These are phyloP conservation scores for Zygosaccharomyces kombuchaensis DNA, from an alignment of 805 yeast genomes.

Conservation along the genomic window DNA sequence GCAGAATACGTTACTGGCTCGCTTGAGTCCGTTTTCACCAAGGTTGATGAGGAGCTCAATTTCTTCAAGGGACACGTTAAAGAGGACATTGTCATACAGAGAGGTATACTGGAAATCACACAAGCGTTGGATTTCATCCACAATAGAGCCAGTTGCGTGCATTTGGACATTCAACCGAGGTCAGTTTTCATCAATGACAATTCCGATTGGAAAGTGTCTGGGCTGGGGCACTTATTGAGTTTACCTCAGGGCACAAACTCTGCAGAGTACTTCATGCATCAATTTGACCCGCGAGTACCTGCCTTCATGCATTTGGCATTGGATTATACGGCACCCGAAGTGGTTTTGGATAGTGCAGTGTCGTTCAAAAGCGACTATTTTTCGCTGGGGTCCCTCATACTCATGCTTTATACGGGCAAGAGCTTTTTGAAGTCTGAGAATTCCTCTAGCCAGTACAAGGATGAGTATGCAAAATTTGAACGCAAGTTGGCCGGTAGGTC, in stretches of 20 bases:
- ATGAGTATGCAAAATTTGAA: conserved; percentile 48
- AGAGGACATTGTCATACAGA: conserved; percentile 69
- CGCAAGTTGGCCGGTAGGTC: conserved; percentile 40
- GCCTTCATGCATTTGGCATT: conserved; percentile 62
- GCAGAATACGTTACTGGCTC: conserved; percentile 70
- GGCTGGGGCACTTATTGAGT: conserved; percentile 51
- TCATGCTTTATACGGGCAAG: conserved; percentile 58
- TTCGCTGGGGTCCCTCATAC: conserved; percentile 75
- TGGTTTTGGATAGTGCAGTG: conserved; percentile 60
- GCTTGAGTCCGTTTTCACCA: conserved; percentile 42
- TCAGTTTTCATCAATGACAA: conserved; percentile 72
- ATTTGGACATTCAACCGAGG: conserved; percentile 72
- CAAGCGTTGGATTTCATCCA: conserved; percentile 83
- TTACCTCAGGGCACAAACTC: conserved; percentile 48
- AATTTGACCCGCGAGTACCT: conserved; percentile 73
- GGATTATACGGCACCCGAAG: conserved; percentile 81
- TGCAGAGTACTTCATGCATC: conserved; percentile 62
- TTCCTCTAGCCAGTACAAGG: conserved; percentile 57
- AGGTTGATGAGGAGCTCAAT: conserved; percentile 28
- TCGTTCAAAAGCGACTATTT: conserved; percentile 75
- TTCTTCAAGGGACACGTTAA: conserved; percentile 42
- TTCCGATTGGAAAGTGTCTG: conserved; percentile 92
- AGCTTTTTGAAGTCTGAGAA: conserved; percentile 48
- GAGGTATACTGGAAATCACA: conserved; percentile 75
- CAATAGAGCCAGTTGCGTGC: conserved; percentile 66